Percentiles rank a stretch among this genome's conserved stretches.
These are phyloP conservation scores for Penicillium soppii DNA, from an alignment of 495 filamentous ascomycete species.

Conservation along the genomic window DNA sequence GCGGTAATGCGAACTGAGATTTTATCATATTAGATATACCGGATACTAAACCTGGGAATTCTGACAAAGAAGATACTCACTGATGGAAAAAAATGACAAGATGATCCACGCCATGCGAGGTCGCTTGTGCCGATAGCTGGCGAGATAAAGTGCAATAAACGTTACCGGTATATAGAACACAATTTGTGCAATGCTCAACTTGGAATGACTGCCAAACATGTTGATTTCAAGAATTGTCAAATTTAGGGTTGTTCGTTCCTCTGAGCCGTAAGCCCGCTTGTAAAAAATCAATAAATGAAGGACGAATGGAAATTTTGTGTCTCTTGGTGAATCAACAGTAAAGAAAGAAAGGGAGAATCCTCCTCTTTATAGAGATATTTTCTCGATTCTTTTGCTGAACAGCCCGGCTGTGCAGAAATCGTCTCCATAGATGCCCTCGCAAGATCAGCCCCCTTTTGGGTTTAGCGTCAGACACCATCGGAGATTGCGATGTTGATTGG, in stretches of 20 bases:
- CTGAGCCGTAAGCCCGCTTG: not conserved
- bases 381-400: not conserved
- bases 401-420: not conserved
- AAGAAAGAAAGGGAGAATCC: too few species aligned
- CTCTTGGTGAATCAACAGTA: not conserved
- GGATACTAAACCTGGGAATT: not conserved
- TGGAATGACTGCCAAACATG: conserved; percentile 25
- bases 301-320: too few species aligned
- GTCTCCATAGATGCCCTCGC: conserved; percentile 2
- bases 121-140: conserved; percentile 18
- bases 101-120: conserved; percentile 13
- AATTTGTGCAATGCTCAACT: conserved; percentile 24
- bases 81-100: not conserved
- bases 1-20: conserved; percentile 19
- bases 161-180: conserved; percentile 24
- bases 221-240: not conserved
- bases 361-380: too few species aligned
- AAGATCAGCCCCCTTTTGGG: conserved; percentile 14
- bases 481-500: not conserved
- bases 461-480: not conserved
- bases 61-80: not conserved
- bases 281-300: not conserved
- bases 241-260: not conserved
- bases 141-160: conserved; percentile 9
- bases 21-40: not conserved